A percentile compares a stretch with the other conserved stretches of the same genome.
These are phyloP conservation scores for Zhuliangozyma parablackwelliae DNA, from an alignment of 1,139 yeast genomes.

Conservation along the genomic window DNA sequence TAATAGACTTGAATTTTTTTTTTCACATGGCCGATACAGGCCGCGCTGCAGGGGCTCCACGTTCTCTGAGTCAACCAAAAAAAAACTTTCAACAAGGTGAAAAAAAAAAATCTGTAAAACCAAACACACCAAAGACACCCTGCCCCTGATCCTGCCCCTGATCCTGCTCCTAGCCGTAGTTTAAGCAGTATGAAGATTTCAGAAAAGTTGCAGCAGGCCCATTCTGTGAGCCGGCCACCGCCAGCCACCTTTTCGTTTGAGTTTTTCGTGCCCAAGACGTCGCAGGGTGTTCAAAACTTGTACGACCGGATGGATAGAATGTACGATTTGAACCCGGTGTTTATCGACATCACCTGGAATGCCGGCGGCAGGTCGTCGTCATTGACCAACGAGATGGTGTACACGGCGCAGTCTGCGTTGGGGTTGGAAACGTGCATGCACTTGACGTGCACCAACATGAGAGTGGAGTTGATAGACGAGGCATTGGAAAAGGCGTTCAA, in stretches of 20 bases:
- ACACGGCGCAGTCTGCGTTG: slow-evolving; percentile 85
- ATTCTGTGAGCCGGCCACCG: slow-evolving; percentile 37
- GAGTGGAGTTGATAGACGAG: slow-evolving; percentile 70
- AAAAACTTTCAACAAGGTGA: too few relatives aligned
- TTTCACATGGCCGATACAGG: too few relatives aligned
- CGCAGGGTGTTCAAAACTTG: slow-evolving; percentile 93
- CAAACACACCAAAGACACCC: too few relatives aligned
- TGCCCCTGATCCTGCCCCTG: too few relatives aligned
- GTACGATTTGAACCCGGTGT: slow-evolving; percentile 88
- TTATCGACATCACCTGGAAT: slow-evolving; percentile 96
- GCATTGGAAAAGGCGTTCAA: slow-evolving; percentile 83
- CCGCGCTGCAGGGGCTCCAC: too few relatives aligned
- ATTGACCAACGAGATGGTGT: slow-evolving; percentile 84
- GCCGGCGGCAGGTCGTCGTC: slow-evolving; percentile 89
- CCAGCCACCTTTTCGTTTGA: slow-evolving; percentile 88
- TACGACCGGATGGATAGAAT: slow-evolving; percentile 97
- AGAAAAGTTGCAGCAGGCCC: slow-evolving; percentile 49
- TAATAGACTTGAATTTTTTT: neutral
- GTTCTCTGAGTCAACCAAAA: too few relatives aligned
- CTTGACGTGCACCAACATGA: slow-evolving; percentile 95
- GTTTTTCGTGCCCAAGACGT: slow-evolving; percentile 96
- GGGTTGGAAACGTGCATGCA: slow-evolving; percentile 98
- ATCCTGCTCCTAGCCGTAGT: too few relatives aligned
- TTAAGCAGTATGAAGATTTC: slow-evolving; percentile 43
- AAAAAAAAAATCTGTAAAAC: too few relatives aligned